Evolutionary conservation across 352 stramenopile genomes (phyloP), one percentile per base, ranked within the genome.

Genomic region (Albugo laibachii): DNA sequence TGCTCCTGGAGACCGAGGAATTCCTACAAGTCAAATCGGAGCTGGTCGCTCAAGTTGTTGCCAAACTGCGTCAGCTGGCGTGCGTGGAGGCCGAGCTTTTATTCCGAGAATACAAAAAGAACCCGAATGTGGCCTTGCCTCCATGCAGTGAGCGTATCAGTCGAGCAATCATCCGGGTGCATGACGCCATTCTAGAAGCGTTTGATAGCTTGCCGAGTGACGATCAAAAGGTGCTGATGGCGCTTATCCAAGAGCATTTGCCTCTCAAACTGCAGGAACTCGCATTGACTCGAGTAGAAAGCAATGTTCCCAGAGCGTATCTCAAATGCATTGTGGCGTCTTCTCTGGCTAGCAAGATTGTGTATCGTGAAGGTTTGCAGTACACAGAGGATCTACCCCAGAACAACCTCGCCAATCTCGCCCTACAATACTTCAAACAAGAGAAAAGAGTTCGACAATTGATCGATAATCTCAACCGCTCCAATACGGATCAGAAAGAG

Each of bases 301-400:
- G 92, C 21, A 75, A 91, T 45, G 87, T 99, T 31, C 93, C 95
- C 14, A 65, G 82, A 18, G 84, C 93, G 43, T 98, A 99, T 76
- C 80, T 97, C 57, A 94, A 88, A 54, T 97, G 95, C 63, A 95
- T 96, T 35, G 88, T 98, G 45, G 88, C 87, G 6, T 96, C 88
- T 19, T 94, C 79, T 48, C 62, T 99, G 27, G 95, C 95, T 41
- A 96, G 83, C 46, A 96, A 97, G 65, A 84, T 99, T 52, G 95
- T 99, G 19, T 99, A 99, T 69, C 92, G 93, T 44, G 95, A 99
- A 59, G 95, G 95, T 31, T 55, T 92, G 34, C 86, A 96, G 56
- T 98, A 97, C 65, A 92, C 96, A 11, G 80, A 96, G 52, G 70
- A 82, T n/a, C 66, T 97, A 18, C 85, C 89, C 34, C 66, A 83